phyloP scores from a whole-genome alignment of 352 stramenopile genomes.

The Globisporangium irregulare region DNA sequence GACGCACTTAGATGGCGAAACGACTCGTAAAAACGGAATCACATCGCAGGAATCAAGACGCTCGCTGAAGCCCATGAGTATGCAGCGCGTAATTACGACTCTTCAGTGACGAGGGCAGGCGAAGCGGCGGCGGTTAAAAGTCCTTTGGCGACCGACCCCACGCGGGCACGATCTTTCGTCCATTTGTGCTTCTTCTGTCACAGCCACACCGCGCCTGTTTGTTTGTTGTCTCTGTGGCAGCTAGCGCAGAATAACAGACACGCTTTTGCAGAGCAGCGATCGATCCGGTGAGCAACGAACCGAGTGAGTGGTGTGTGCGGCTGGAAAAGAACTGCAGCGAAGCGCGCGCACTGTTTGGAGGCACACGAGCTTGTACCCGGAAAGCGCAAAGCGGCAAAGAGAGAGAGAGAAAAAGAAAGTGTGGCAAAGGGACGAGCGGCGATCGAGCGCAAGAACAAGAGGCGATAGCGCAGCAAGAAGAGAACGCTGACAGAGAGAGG shows the following conservation, averaged over 20 bases:
- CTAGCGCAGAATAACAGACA: neutral
- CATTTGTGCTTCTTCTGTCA: constrained; percentile 5
- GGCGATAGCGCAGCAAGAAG: neutral
- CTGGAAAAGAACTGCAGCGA: neutral
- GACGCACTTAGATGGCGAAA: neutral
- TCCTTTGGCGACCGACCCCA: constrained; percentile 1
- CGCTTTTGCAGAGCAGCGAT: constrained; percentile 1
- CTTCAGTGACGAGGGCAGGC: neutral
- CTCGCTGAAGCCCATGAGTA: neutral
- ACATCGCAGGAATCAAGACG: neutral
- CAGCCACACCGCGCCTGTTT: neutral
- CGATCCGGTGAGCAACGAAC: neutral
- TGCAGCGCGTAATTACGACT: constrained; percentile 6
- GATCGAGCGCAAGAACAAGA: neutral
- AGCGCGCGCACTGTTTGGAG: neutral
- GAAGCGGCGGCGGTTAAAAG: constrained; percentile 12
- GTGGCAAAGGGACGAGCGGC: neutral
- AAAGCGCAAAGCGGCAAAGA: too few relatives aligned
- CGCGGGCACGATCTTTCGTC: constrained; percentile 11
- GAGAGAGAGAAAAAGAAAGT: neutral
- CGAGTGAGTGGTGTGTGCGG: neutral
- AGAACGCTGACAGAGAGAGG: neutral
- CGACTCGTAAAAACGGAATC: constrained; percentile 10
- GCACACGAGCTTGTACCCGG: neutral
- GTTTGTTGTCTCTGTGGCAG: neutral